Conservation (phyloP, 2,329 filamentous ascomycete genomes). For the Cryphonectria radicalis region DNA sequence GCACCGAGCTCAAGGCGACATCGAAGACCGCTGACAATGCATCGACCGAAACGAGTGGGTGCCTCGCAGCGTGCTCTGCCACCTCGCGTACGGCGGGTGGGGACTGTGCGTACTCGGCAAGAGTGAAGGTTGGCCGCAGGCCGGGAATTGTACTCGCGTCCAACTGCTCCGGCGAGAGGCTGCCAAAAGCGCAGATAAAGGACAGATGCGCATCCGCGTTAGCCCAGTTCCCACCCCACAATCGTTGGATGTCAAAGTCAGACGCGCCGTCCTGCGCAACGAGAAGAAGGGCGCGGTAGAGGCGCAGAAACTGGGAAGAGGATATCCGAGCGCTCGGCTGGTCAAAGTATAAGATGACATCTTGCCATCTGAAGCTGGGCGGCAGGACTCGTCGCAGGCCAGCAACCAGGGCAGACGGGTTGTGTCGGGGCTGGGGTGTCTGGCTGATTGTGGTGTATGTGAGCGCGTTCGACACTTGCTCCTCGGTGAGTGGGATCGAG, state of each 20-base stretch:
- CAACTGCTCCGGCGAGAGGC: constrained; percentile 73
- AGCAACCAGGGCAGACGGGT: constrained; percentile 61
- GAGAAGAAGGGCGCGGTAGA: constrained; percentile 79
- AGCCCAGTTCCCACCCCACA: constrained; percentile 92
- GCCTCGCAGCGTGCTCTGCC: constrained; percentile 69
- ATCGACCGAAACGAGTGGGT: constrained; percentile 86
- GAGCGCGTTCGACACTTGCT: constrained; percentile 80
- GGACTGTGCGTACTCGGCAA: constrained; percentile 59
- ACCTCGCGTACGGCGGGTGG: constrained; percentile 54
- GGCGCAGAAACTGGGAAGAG: constrained; percentile 75
- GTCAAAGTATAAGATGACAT: constrained; percentile 80
- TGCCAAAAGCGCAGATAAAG: constrained; percentile 88
- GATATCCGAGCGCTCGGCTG: constrained; percentile 76
- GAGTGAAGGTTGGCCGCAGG: constrained; percentile 75
- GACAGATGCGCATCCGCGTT: constrained; percentile 87
- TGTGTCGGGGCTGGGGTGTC: constrained; percentile 54
- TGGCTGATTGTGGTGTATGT: constrained; percentile 67
- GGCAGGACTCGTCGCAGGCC: constrained; percentile 66
- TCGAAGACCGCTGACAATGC: constrained; percentile 74
- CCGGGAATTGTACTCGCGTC: constrained; percentile 86
- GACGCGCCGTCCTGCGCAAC: constrained; percentile 63
- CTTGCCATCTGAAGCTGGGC: constrained; percentile 68
- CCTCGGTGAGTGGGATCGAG: constrained; percentile 71
- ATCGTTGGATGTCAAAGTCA: constrained; percentile 78
- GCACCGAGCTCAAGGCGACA: constrained; percentile 63